Percentiles rank a stretch among this genome's conserved stretches.
Evolutionary conservation across 2,329 filamentous ascomycete species (phyloP).

Genomic region (Domatiomyces globalis): DNA sequence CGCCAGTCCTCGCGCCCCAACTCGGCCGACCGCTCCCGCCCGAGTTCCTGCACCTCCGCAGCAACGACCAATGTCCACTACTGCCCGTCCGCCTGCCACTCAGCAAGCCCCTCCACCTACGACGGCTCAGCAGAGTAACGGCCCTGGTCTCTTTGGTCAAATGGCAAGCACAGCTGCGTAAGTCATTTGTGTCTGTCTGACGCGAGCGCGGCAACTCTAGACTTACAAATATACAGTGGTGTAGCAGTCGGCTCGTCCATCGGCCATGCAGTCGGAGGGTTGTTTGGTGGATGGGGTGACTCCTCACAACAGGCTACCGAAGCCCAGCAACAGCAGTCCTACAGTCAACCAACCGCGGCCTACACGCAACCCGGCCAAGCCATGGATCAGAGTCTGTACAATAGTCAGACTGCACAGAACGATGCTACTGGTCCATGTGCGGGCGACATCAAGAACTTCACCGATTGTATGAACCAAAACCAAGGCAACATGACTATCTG

Average conservation of each 20-base stretch:
- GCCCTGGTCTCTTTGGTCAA: conserved; percentile 81
- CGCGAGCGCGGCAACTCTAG: neutral
- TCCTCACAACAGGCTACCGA: conserved; percentile 41
- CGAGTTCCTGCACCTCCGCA: conserved; percentile 20
- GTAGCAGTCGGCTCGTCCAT: conserved; percentile 91
- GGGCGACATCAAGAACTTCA: conserved; percentile 69
- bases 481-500: conserved; percentile 89
- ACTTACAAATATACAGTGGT: conserved; percentile 46
- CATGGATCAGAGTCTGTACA: conserved; percentile 34
- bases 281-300: conserved; percentile 57
- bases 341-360: conserved; percentile 37
- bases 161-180: conserved; percentile 98
- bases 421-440: conserved; percentile 52
- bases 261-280: conserved; percentile 81
- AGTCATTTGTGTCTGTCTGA: conserved; percentile 30
- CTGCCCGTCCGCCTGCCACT: conserved; percentile 33
- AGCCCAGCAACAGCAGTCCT: conserved; percentile 21
- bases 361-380: conserved; percentile 34
- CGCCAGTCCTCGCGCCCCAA: conserved; percentile 40
- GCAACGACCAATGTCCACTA: conserved; percentile 38
- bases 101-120: conserved; percentile 36
- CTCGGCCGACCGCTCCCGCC: conserved; percentile 45
- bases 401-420: conserved; percentile 22
- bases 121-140: conserved; percentile 35
- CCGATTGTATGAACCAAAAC: conserved; percentile 92